Evolutionary conservation across 208 protist genomes (phyloP), one percentile per base, ranked within the genome.

Genomic region (Plasmodiophora brassicae): DNA sequence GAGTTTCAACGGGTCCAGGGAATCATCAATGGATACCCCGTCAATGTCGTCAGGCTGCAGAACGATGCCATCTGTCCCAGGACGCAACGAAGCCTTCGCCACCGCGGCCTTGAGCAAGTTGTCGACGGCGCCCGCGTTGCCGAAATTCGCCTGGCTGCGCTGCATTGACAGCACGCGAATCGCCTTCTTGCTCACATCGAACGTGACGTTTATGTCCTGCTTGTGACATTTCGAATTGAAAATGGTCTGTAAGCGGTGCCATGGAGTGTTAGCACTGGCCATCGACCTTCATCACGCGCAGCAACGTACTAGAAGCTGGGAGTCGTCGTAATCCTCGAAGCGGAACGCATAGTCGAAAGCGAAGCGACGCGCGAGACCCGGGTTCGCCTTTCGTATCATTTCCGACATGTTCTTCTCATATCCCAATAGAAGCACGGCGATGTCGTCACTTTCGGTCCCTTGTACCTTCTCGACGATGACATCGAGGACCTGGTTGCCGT

Each of bases 101-200:
- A 71, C 25, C 0, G 88, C 88, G 45, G 43, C 35, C n/a, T 32
- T 46, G 14, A 91, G 39, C 8, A 91, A 46, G 46, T 88, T 89
- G 43, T 90, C 44, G 8, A 91, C 83, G 0, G 87, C 90, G 22
- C 90, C 85, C 28, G 90, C 90, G 43, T 92, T 92, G 0, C 90
- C 90, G 85, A 92, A 92, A 72, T 89, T 54, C 0, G 88, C 84
- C 57, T 86, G 8, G 25, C 0, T 35, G 8, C 89, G 88, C 57
- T 83, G n/a, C 78, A 71, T 60, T 1, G 84, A 45, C n/a, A 91
- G 88, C 36, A 38, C 5, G 25, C 1, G 0, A 14, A 89, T 46
- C 8, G 86, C 89, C 0, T 35, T 44, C 0, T 87, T 28, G 0
- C 1, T 22, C 35, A 45, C 5, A 0, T 43, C 57, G 39, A 60